Evolutionary conservation across 495 filamentous ascomycete species (phyloP).

Genomic region (Copromyces sp.): DNA sequence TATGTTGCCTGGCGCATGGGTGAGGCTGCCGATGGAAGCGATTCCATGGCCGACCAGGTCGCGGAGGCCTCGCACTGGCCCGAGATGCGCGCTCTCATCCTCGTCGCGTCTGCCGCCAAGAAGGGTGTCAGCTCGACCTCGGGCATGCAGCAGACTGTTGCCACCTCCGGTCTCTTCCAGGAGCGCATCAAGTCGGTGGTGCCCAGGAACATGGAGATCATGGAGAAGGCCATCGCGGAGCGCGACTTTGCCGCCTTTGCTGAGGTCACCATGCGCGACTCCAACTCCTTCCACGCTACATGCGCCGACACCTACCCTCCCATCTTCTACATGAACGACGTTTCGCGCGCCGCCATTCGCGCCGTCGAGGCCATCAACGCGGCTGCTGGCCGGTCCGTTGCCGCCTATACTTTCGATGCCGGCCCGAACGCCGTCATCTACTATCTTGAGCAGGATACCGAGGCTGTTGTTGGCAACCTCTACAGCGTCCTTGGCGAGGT

Average conservation of each 20-base stretch:
- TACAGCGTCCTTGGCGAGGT: constrained; percentile 40
- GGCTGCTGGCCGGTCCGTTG: constrained; percentile 58
- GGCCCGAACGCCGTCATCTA: constrained; percentile 96
- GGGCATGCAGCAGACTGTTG: constrained; percentile 94
- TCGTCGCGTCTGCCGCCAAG: constrained; percentile 86
- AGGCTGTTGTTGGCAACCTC: constrained; percentile 61
- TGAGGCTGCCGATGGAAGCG: constrained; percentile 57
- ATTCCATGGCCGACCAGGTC: constrained; percentile 77
- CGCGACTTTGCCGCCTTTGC: constrained; percentile 82
- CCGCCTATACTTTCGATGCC: constrained; percentile 95
- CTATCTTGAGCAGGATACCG: constrained; percentile 69
- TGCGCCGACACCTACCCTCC: constrained; percentile 92
- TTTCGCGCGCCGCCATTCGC: constrained; percentile 70
- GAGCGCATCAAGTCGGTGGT: constrained; percentile 64
- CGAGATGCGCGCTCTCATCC: constrained; percentile 79
- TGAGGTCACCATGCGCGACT: constrained; percentile 86
- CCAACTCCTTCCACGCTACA: constrained; percentile 91
- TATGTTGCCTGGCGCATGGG: constrained; percentile 93
- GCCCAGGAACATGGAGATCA: constrained; percentile 71
- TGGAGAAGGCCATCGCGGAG: constrained; percentile 68
- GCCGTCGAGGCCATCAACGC: constrained; percentile 83
- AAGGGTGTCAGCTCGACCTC: constrained; percentile 85
- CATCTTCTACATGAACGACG: constrained; percentile 97
- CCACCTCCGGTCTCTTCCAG: constrained; percentile 71
- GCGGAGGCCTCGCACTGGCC: constrained; percentile 86